Evolutionary conservation across 306 rosid genomes (phyloP).

Genomic region (Begonia peltatifolia): DNA sequence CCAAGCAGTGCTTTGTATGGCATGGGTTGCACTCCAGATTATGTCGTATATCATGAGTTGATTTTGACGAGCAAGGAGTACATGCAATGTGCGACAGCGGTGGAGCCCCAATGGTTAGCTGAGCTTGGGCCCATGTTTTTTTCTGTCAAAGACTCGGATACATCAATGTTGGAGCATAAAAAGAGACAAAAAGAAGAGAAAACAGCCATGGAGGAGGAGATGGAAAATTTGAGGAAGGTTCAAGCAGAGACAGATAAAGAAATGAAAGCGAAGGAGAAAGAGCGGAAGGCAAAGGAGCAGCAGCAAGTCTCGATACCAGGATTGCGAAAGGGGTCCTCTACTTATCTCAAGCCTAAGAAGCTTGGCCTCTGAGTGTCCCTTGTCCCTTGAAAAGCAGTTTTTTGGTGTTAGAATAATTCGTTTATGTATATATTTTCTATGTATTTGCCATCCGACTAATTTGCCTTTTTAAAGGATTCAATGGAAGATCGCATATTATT

Average conservation of each 20-base stretch:
- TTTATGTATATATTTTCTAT: too few relatives aligned
- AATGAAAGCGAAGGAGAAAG: slow-evolving; percentile 41
- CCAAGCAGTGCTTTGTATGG: slow-evolving; percentile 97
- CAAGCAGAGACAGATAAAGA: slow-evolving; percentile 57
- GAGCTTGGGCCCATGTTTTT: slow-evolving; percentile 97
- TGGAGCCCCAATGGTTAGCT: slow-evolving; percentile 95
- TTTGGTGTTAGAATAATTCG: too few relatives aligned
- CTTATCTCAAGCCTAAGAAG: slow-evolving; percentile 73
- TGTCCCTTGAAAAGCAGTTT: too few relatives aligned
- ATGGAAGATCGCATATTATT: too few relatives aligned
- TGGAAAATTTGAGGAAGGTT: slow-evolving; percentile 76
- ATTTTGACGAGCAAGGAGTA: slow-evolving; percentile 78
- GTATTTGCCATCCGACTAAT: too few relatives aligned
- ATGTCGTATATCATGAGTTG: slow-evolving; percentile 83
- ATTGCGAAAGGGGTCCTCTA: slow-evolving; percentile 56
- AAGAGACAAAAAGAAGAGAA: slow-evolving; percentile 83
- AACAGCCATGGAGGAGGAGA: slow-evolving; percentile 93
- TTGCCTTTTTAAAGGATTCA: too few relatives aligned
- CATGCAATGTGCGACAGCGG: slow-evolving; percentile 96
- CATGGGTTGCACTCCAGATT: slow-evolving; percentile 94
- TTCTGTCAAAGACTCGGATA: slow-evolving; percentile 93
- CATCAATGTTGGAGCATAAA: slow-evolving; percentile 79
- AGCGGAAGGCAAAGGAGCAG: slow-evolving; percentile 50
- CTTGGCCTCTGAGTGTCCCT: slow-evolving; percentile 41
- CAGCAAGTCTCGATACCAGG: slow-evolving; percentile 75